These are phyloP conservation scores for Quillaja saponaria DNA, from an alignment of 306 rosid genomes.

Conservation along the genomic window DNA sequence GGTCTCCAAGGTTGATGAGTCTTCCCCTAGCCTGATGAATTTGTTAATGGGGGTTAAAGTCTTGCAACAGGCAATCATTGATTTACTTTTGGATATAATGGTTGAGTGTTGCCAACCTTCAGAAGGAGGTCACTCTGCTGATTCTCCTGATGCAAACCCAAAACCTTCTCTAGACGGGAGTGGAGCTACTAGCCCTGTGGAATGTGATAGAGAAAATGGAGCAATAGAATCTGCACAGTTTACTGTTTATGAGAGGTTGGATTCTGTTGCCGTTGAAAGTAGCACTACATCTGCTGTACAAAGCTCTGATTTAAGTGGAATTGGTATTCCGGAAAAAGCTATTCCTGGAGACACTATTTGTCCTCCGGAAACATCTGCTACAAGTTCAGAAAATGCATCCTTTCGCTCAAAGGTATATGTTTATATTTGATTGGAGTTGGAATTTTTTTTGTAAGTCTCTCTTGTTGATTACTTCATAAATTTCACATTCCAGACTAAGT, in stretches of 20 bases:
- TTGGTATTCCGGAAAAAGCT: constrained; percentile 51
- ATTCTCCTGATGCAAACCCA: constrained; percentile 56
- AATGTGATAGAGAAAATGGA: constrained; percentile 67
- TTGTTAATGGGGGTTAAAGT: constrained; percentile 98
- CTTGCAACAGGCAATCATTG: constrained; percentile 94
- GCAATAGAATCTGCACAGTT: constrained; percentile 54
- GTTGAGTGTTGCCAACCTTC: constrained; percentile 98
- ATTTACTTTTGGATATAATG: constrained; percentile 97
- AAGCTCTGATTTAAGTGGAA: constrained; percentile 69
- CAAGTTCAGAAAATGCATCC: constrained; percentile 61
- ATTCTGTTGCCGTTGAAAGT: constrained; percentile 60
- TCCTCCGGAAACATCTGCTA: constrained; percentile 89
- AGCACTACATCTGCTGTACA: constrained; percentile 77
- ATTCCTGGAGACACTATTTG: constrained; percentile 62
- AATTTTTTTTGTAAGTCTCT: constrained; percentile 32
- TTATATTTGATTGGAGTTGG: constrained; percentile 25
- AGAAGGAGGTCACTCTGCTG: constrained; percentile 64
- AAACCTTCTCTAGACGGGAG: constrained; percentile 62
- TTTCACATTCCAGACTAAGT: constrained; percentile 70
- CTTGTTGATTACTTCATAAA: constrained; percentile 28
- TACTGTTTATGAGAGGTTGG: constrained; percentile 71
- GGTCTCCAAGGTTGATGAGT: constrained; percentile 67
- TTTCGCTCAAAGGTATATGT: constrained; percentile 71
- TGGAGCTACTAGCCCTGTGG: constrained; percentile 56
- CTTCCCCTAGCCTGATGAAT: constrained; percentile 98